Percentiles rank a stretch among this genome's conserved stretches.
These are phyloP conservation scores for Leucocoprinus birnbaumii DNA, from an alignment of 768 basidiomycete genomes.

Conservation along the genomic window DNA sequence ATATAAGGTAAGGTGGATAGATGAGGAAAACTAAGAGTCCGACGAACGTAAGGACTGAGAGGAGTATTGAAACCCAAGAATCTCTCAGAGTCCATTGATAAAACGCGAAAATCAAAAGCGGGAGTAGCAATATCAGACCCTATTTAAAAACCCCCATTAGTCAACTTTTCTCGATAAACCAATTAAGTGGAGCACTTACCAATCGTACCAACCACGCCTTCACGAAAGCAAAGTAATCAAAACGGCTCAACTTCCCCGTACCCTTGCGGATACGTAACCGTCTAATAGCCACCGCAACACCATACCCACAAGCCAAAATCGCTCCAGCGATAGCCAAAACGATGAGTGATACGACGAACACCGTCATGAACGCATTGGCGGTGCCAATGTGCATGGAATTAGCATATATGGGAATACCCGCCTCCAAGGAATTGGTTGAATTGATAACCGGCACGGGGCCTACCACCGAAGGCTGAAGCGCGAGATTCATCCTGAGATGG, in stretches of 20 bases:
- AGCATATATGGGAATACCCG: conserved; percentile 81
- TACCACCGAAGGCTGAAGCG: conserved; percentile 18
- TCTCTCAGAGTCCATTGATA: conserved; percentile 92
- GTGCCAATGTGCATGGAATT: conserved; percentile 77
- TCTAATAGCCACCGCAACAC: conserved; percentile 31
- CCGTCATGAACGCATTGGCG: conserved; percentile 87
- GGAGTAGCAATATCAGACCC: conserved; percentile 64
- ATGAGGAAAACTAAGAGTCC: conserved; percentile 45
- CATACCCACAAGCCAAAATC: conserved; percentile 51
- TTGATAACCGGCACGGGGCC: conserved; percentile 67
- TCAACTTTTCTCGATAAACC: not conserved
- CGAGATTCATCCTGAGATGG: not conserved
- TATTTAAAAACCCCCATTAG: conserved; percentile 21
- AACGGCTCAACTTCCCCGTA: conserved; percentile 10
- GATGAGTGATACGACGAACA: conserved; percentile 75
- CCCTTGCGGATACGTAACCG: conserved; percentile 19
- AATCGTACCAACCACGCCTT: conserved; percentile 63
- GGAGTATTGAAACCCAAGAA: conserved; percentile 80
- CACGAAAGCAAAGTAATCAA: conserved; percentile 43
- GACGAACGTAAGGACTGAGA: conserved; percentile 71
- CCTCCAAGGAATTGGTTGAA: conserved; percentile 63
- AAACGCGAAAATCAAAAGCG: conserved; percentile 74
- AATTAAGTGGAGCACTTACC: conserved; percentile 39
- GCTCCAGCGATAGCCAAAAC: conserved; percentile 57
- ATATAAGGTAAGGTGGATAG: conserved; percentile 44